Evolutionary conservation across 257 asterid genomes (phyloP), one percentile per base, ranked within the genome.

Genomic region (Phtheirospermum japonicum): DNA sequence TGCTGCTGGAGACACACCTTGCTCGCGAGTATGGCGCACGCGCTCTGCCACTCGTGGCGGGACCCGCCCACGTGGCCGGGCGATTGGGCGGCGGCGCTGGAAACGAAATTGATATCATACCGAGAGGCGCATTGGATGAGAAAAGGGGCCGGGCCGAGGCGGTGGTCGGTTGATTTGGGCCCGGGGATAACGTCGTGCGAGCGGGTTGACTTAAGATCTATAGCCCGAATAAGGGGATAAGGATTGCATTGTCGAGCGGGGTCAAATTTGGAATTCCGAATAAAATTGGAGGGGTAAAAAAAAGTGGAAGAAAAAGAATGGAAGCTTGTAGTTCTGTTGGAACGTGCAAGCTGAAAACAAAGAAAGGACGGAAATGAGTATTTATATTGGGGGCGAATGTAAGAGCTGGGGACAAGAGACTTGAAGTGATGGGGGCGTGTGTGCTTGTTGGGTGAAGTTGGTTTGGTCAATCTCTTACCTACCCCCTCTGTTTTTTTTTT

Each of bases 31-130:
- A 87, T 87, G 5, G 92, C 82, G 60, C 97, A 89, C 20, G 92
- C 73, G 72, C 87, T 87, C 70, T 83, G 91, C 97, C 97, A 90
- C 39, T 90, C 95, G 23, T 84, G 72, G 59, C 94, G 77, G 69
- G 63, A 64, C 3, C 71, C 18, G 20, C 80, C 78, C 7, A 63
- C 68, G 5, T 73, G 70, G 13, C 75, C 79, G 39, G 71, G 42
- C 42, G 13, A 58, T 5, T 59, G 61, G n/a, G 5, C 49, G 19
- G 4, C 2, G 63, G 20, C 19, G 53, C 7, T 13, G 59, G 64
- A 32, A 33, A 9, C 55, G 54, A 58, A n/a, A 5, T 46, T 70
- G 37, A 71, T 12, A 42, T 81, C 81, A 52, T 60, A 57, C 2
- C 77, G 77, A 51, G 80, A 68, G 7, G 33, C 73, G 53, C 77